Base-by-base conservation (phyloP, 2,329 filamentous ascomycete species). In the Stagonosporopsis cucurbitacearum region DNA sequence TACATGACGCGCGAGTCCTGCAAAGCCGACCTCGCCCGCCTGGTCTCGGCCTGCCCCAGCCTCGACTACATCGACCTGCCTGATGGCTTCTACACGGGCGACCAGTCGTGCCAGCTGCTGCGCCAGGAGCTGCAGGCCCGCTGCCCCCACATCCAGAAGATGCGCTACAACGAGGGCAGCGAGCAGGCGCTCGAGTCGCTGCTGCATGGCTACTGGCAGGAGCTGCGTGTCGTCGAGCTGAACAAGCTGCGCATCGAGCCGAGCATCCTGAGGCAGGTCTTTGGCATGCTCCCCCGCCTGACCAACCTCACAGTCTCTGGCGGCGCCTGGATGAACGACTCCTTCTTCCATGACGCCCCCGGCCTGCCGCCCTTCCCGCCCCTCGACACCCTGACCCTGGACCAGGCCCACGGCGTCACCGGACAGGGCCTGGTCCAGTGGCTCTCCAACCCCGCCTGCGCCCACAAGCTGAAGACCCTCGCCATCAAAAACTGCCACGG, bases 1-100 rank as follows among this genome's bases (percentile, higher is more conserved):
- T 97, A 96, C 76, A 97, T 97, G 94, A 88, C 94, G 50, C 87
- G 94, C 54, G 92, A 97, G 78, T 90, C 90, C 1, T 90, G 85
- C 72, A 92, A 95, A 73, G 84, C 90, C 50, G 90, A 94, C 60
- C 84, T 97, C 44, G 93, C 94, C 9, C 87, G 92, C 46, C 91
- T 90, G 23, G 89, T 97, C 43, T 91, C 92, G 33, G 90, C 93
- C 22, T 82, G 94, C 39, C 91, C 92, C 26, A 92, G 94, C 69
- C 80, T 98, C 40, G 88, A 86, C 73, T 97, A 95, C 74, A 88
- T 96, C 63, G 94, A 98, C 75, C 83, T 98, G 7, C 94, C 94
- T 4, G 90, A 95, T 63, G 93, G 92, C 45, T 86, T 96, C 73
- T 97, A 88, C 77, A 86, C 84, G 48, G 93, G 95, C 68, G 93